phyloP scores from a whole-genome alignment of 2,329 filamentous ascomycete species.

The Beauveria brongniartii region DNA sequence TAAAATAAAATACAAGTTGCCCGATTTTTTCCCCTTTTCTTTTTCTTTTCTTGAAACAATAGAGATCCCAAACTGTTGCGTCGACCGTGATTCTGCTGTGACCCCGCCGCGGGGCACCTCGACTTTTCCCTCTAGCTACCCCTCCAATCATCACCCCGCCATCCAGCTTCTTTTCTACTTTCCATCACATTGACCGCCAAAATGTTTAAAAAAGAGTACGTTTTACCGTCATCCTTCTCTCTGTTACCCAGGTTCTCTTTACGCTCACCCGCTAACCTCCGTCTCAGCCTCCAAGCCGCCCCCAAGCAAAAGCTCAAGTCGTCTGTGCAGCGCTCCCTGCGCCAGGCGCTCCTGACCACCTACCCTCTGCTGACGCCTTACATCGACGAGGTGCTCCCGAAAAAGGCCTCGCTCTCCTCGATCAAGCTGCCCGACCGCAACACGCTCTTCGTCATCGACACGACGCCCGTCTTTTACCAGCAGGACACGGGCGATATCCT shows the following conservation, averaged over 20 bases:
- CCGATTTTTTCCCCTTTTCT: background rate
- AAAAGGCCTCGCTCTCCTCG: constrained; percentile 83
- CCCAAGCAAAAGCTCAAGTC: constrained; percentile 97
- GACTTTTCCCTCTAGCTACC: constrained; percentile 6
- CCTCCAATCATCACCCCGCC: constrained; percentile 10
- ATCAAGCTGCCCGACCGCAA: constrained; percentile 90
- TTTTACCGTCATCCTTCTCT: constrained; percentile 12
- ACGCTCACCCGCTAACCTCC: constrained; percentile 14
- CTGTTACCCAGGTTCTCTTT: too few relatives aligned
- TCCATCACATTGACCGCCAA: constrained; percentile 24
- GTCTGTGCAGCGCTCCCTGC: constrained; percentile 80
- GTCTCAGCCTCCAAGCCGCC: constrained; percentile 59
- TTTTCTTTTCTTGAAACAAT: background rate
- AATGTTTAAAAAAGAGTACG: constrained; percentile 94
- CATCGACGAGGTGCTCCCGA: constrained; percentile 91
- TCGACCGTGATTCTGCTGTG: background rate
- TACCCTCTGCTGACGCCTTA: constrained; percentile 80
- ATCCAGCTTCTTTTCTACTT: constrained; percentile 11
- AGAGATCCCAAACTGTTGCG: too few relatives aligned
- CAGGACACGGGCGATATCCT: constrained; percentile 66
- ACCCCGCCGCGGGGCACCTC: constrained; percentile 17
- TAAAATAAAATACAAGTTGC: background rate
- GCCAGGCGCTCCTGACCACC: constrained; percentile 70
- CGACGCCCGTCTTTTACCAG: constrained; percentile 80
- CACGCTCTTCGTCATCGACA: constrained; percentile 76